Conservation (phyloP, 352 stramenopile species). For the Phytopythium aichiense region DNA sequence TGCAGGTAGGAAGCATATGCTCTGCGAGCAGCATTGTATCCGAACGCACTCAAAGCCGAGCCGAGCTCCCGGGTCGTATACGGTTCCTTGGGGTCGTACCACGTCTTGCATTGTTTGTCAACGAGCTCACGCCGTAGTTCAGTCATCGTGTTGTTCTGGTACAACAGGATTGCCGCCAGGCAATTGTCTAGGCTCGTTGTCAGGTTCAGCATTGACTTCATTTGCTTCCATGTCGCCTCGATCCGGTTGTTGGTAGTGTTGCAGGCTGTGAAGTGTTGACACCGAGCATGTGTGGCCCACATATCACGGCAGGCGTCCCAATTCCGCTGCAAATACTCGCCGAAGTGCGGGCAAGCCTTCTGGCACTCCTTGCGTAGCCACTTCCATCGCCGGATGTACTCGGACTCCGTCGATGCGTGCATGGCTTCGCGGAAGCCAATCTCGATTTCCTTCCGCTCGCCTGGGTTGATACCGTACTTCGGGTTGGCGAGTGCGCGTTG, state of each 20-base stretch:
- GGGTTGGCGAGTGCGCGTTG: not conserved
- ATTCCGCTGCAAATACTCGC: not conserved
- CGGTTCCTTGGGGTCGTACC: not conserved
- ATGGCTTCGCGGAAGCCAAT: not conserved
- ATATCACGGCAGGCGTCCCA: constrained; percentile 4
- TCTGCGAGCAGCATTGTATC: not conserved
- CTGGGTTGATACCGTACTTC: not conserved
- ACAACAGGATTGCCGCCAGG: not conserved
- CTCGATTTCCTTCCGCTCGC: not conserved
- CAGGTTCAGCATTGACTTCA: constrained; percentile 6
- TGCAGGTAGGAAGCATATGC: not conserved
- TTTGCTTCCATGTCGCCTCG: constrained; percentile 9
- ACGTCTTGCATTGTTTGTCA: not conserved
- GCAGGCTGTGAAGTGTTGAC: not conserved
- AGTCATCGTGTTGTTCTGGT: constrained; percentile 1
- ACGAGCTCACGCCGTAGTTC: constrained; percentile 1
- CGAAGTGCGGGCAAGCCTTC: not conserved
- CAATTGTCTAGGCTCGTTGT: constrained; percentile 1
- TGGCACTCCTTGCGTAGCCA: not conserved
- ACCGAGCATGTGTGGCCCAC: constrained; percentile 4
- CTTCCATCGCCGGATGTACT: not conserved
- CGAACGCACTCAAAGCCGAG: not conserved
- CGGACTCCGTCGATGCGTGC: not conserved
- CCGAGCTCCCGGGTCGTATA: not conserved
- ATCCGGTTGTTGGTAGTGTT: constrained; percentile 9